Evolutionary conservation across 768 basidiomycete genomes (phyloP).

Genomic region (Sistotremastrum suecicum): DNA sequence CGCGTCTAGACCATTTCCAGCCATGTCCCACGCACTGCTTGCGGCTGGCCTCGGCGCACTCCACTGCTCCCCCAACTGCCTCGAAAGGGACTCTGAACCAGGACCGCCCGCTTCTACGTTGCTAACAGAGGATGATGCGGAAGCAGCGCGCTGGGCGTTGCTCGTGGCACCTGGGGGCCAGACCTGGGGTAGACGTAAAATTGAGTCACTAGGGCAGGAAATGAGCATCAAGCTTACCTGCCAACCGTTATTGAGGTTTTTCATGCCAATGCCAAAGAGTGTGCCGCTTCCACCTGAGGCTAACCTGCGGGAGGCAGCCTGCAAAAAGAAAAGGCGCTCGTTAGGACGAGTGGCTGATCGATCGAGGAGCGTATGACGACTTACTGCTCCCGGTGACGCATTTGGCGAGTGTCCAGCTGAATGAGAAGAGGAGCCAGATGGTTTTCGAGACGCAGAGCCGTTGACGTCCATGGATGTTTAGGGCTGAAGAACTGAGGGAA

Average conservation of each 20-base stretch:
- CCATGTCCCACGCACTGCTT: slow-evolving; percentile 43
- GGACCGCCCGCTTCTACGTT: slow-evolving; percentile 22
- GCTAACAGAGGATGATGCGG: slow-evolving; percentile 31
- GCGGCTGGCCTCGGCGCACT: slow-evolving; percentile 27
- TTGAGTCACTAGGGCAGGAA: slow-evolving; percentile 1
- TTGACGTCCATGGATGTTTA: too few relatives aligned
- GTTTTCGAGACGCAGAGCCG: slow-evolving; percentile 37
- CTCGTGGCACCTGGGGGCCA: not conserved
- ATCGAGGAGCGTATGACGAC: slow-evolving; percentile 9
- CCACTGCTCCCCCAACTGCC: slow-evolving; percentile 38
- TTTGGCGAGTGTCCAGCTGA: slow-evolving; percentile 51
- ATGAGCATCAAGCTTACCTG: slow-evolving; percentile 30
- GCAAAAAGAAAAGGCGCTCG: slow-evolving; percentile 1
- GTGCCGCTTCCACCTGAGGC: slow-evolving; percentile 26
- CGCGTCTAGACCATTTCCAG: slow-evolving; percentile 18
- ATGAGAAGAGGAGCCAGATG: slow-evolving; percentile 55
- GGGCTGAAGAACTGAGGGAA: too few relatives aligned
- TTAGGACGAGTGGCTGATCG: not conserved
- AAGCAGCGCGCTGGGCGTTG: not conserved
- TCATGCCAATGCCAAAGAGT: slow-evolving; percentile 42
- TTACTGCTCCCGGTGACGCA: slow-evolving; percentile 43
- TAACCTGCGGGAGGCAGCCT: slow-evolving; percentile 23
- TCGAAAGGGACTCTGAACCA: slow-evolving; percentile 19
- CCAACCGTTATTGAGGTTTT: slow-evolving; percentile 49
- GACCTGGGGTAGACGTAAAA: not conserved